Percentiles rank a stretch among this genome's conserved stretches.
phyloP scores from a whole-genome alignment of 2,329 filamentous ascomycete species.

The Karstenula rhodostoma region DNA sequence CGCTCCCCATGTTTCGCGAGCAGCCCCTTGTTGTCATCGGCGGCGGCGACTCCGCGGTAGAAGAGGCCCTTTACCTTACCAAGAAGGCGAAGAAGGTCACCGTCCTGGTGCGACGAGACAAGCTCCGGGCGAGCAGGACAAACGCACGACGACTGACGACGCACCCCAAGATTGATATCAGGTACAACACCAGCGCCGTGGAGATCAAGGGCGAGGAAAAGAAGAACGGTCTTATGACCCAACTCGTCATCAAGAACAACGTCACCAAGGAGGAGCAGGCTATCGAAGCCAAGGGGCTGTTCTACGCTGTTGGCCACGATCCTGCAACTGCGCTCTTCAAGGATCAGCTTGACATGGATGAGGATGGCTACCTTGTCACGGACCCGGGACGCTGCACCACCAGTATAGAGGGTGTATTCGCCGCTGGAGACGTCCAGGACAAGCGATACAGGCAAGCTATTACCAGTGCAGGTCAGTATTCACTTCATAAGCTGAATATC shows the following conservation, averaged over 20 bases:
- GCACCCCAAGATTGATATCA: constrained; percentile 90
- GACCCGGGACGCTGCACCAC: constrained; percentile 88
- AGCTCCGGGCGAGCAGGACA: constrained; percentile 85
- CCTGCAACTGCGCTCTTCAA: constrained; percentile 91
- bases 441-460: constrained; percentile 98
- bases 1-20: constrained; percentile 95
- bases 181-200: constrained; percentile 81
- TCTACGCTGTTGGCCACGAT: constrained; percentile 97
- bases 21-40: constrained; percentile 96
- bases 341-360: constrained; percentile 86
- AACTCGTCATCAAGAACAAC: constrained; percentile 83
- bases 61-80: constrained; percentile 96
- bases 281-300: constrained; percentile 89
- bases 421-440: constrained; percentile 97
- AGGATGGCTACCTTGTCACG: constrained; percentile 90
- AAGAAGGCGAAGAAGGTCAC: constrained; percentile 97
- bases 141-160: constrained; percentile 86
- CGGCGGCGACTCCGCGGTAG: constrained; percentile 94
- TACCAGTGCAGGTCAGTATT: constrained; percentile 84
- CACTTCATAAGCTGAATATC: background rate
- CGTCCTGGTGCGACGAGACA: constrained; percentile 87
- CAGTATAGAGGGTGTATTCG: constrained; percentile 90
- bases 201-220: constrained; percentile 87
- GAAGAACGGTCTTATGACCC: constrained; percentile 80
- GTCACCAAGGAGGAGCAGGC: constrained; percentile 79